A percentile compares a stretch with the other conserved stretches of the same genome.
phyloP scores from a whole-genome alignment of 2,329 filamentous ascomycete genomes.

The Ophiostoma sp. region DNA sequence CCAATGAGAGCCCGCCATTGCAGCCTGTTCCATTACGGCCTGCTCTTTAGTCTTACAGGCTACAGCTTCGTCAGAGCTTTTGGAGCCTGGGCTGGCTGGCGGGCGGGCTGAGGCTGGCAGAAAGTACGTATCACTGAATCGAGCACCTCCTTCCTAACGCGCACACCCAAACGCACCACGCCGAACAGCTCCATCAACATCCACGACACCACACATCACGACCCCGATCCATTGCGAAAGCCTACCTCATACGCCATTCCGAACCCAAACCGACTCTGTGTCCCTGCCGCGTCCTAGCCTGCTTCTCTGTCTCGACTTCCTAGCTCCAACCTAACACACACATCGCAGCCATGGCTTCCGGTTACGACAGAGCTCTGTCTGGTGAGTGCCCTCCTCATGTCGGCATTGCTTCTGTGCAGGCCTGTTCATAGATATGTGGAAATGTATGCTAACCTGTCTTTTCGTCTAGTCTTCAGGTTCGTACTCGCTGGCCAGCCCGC shows the following conservation, averaged over 20 bases:
- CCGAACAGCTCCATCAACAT: conserved; percentile 5
- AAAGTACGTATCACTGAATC: conserved; percentile 8
- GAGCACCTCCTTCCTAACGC: conserved; percentile 21
- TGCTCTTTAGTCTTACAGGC: conserved; percentile 2
- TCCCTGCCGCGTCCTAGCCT: neutral
- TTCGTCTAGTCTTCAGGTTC: conserved; percentile 68
- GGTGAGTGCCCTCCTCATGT: conserved; percentile 53
- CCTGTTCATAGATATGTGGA: neutral
- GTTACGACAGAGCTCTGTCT: conserved; percentile 98
- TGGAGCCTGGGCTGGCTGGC: conserved; percentile 24
- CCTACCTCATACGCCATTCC: neutral
- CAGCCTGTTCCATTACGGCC: neutral
- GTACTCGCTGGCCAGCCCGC: conserved; percentile 28
- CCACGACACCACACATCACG: conserved; percentile 13
- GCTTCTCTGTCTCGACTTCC: neutral
- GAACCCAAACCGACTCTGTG: neutral
- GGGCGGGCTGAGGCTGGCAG: conserved; percentile 18
- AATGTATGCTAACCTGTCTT: neutral
- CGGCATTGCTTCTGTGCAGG: neutral
- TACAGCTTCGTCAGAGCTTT: conserved; percentile 29
- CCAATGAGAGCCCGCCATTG: neutral
- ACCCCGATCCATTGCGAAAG: neutral
- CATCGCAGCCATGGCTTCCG: conserved; percentile 64
- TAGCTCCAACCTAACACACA: neutral
- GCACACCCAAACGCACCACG: neutral